phyloP scores from a whole-genome alignment of 2,329 filamentous ascomycete genomes.

The Stachybotrys chartarum region DNA sequence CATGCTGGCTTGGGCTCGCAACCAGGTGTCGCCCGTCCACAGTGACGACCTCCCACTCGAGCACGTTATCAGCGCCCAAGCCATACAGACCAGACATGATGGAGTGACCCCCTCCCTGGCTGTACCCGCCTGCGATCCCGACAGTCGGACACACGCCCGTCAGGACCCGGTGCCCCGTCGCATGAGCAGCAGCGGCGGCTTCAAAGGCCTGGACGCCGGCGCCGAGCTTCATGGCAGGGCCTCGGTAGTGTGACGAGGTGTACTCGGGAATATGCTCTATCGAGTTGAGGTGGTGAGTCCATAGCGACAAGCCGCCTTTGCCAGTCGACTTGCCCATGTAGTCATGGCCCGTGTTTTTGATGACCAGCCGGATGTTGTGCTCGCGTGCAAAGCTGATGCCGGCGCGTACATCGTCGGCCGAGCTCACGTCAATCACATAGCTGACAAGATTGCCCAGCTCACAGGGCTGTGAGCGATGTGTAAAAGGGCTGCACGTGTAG shows the following conservation, averaged over 20 bases:
- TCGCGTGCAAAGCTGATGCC: conserved; percentile 26
- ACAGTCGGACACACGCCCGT: conserved; percentile 49
- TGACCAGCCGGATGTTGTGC: conserved; percentile 35
- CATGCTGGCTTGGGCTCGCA: conserved; percentile 38
- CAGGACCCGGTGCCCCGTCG: conserved; percentile 39
- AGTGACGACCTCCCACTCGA: conserved; percentile 50
- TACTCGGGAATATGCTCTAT: conserved; percentile 30
- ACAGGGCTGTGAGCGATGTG: background rate
- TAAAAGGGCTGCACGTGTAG: background rate
- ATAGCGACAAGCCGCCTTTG: conserved; percentile 29
- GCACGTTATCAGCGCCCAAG: conserved; percentile 50
- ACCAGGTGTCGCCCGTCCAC: conserved; percentile 39
- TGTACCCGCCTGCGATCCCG: conserved; percentile 52
- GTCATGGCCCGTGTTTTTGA: conserved; percentile 43
- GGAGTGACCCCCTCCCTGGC: conserved; percentile 53
- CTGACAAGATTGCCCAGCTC: background rate
- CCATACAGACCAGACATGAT: conserved; percentile 47
- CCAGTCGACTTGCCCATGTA: conserved; percentile 27
- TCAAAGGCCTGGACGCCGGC: conserved; percentile 46
- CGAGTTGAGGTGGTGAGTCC: conserved; percentile 31
- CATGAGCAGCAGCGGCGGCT: conserved; percentile 33
- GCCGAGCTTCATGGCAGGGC: conserved; percentile 44
- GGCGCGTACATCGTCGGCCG: conserved; percentile 3
- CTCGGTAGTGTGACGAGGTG: conserved; percentile 36
- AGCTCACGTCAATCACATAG: background rate